Base-by-base conservation (phyloP, 2,329 filamentous ascomycete species). In the Penicillium concentricum region DNA sequence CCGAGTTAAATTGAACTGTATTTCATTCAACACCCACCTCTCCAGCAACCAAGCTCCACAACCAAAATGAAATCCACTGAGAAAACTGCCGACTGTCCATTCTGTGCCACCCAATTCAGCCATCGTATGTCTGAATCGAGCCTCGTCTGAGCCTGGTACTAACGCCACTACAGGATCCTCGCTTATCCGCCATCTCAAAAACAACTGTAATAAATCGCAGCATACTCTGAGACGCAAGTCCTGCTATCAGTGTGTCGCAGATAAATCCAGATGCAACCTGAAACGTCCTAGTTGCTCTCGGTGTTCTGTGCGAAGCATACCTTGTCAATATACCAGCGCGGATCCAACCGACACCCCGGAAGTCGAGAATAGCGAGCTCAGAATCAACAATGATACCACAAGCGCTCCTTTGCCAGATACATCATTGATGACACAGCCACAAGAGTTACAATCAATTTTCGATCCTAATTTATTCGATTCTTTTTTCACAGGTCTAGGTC, bases 101-200 rank as follows among this genome's bases (percentile, higher is more conserved):
- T 55, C 18, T 55, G 52, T 20, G 46, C 30, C 12, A n/a, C 30
- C 1, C 38, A 41, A 2, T 55, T 55, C 35, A 45, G 38, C 15
- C 52, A 55, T 28, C 39, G 53, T 55, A 28, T 15, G 53, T 32
- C 15, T 32, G 9, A 8, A 43, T 20, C 18, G 12, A 26, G 3
- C 13, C 39, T 47, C 2, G 8, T 16, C 22, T 20, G 28, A 24
- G 6, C 16, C 28, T 13, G 2, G 26, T 26, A 30, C 35, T 54
- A 41, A 47, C 9, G n/a, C 16, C 10, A 1, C 15, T 10, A 10
- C 22, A 55, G 52, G 47, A 44, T 55, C 52, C 5, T 55, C 52
- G n/a, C 52, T 55, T 22, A 49, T 55, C 12, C 52, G 52, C n/a
- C 52, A 55, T 32, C 18, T 50, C 18, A 50, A 44, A 26, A 55